Percentiles rank a stretch among this genome's conserved stretches.
Conservation (phyloP, 169 alveolate species). For the Plasmodium relictum region DNA sequence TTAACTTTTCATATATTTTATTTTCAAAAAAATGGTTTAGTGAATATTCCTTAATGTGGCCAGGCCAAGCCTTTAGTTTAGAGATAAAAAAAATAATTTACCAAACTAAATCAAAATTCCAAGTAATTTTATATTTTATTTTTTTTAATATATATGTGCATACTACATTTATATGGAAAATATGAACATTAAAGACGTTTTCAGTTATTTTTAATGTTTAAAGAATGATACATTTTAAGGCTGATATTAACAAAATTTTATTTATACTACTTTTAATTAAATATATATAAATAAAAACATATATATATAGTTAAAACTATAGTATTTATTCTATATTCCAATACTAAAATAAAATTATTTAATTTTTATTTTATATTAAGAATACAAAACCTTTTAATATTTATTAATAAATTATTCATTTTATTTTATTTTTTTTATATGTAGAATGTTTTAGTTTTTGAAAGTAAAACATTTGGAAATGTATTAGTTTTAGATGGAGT, state of each 20-base stretch:
- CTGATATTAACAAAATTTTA: too few species aligned
- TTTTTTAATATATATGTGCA: neutral
- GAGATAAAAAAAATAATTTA: conserved; percentile 68
- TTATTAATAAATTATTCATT: neutral
- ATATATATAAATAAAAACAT: neutral
- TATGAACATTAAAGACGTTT: neutral
- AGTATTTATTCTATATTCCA: neutral
- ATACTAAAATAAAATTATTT: too few species aligned
- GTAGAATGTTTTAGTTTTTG: conserved; percentile 78
- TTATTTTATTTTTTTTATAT: neutral
- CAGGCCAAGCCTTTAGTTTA: conserved; percentile 77
- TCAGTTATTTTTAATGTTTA: neutral
- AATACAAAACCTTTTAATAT: neutral
- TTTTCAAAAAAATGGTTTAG: conserved; percentile 73
- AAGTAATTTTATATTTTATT: conserved; percentile 39
- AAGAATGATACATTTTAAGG: too few species aligned
- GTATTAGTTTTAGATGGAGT: conserved; percentile 87
- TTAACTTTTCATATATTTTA: conserved; percentile 12
- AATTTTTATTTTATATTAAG: too few species aligned
- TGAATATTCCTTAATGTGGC: conserved; percentile 70
- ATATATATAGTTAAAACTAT: neutral
- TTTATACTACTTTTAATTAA: neutral
- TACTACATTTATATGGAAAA: neutral
- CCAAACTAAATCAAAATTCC: conserved; percentile 82
- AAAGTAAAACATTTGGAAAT: conserved; percentile 81